Base-by-base conservation (phyloP, 2,329 filamentous ascomycete genomes). In the Talaromyces amestolkiae region DNA sequence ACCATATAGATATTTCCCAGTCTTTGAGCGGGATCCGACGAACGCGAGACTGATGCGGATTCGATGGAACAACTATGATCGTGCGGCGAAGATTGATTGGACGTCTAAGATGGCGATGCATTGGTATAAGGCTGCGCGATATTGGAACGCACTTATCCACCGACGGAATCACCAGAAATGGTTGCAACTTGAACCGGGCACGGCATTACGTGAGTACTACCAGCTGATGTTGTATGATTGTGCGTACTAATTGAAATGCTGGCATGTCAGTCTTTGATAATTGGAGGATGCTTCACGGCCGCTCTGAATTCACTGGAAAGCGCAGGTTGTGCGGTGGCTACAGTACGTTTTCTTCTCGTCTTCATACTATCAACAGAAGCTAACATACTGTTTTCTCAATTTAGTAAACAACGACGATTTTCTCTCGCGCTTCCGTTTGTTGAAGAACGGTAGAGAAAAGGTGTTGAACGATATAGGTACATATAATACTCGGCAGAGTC, bases 41-140 rank as follows among this genome's bases (percentile, higher is more conserved):
- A 79, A 77, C 2, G 72, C 74, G 0, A 72, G 76, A 43, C 73
- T 90, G 49, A 79, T 84, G 35, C 89, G 92, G 64, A 83, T 98
- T 7, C 85, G 94, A 63, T 99, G 95, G 95, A 99, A 99, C 76
- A 94, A 93, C 69, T 90, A 92, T 68, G 95, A 98, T 76, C 84
- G 95, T 47, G 91, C 91, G 1, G 84, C 89, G 2, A 83, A 92
- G 66, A 85, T 86, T 15, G 69, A 81, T 49, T 85, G 87, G 72
- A 76, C 76, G 3, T 71, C 83, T 19, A 77, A 80, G 24, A 75
- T 82, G 3, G 82, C 88, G 2, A 76, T 79, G 8, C 74, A 78
- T 43, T 98, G 94, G 93, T 98, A 97, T 75, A 77, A 81, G 22
- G 93, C 94, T 0, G 93, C 93, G 15, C 83, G 86, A 61, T 87